Evolutionary conservation across 2,329 filamentous ascomycete species (phyloP), one percentile per base, ranked within the genome.

Genomic region (Fusarium sp.): DNA sequence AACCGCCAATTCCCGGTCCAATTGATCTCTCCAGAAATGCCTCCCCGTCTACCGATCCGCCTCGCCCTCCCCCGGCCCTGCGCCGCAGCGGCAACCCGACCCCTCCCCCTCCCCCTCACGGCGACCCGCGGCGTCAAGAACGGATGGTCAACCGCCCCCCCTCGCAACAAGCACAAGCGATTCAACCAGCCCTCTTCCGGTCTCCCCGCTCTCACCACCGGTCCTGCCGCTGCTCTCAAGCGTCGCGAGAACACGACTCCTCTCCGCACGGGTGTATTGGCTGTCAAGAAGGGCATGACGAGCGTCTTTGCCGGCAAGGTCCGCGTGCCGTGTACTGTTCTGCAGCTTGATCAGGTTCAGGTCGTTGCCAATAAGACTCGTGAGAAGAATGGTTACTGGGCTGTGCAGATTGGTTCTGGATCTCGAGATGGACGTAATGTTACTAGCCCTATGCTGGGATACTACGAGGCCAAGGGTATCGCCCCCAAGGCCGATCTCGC

Each of bases 271-370:
- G 96, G 96, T 29, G 90, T 93, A 8, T 85, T 99, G 50, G 93
- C 91, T 11, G 86, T 90, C 78, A 99, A 99, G 83, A 95, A 94
- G 83, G 96, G 96, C 80, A 98, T 99, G 92, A 97, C 93, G 44
- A 94, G 91, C 65, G 82, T 97, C 70, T 98, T 91, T 85, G 90
- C 93, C 76, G 87, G 89, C 74, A 91, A 92, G 73, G 87, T 86
- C 69, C 90, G 95, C 70, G 91, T 90, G 63, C 86, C 94, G 18
- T 97, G 93, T 84, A 99, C 96, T 13, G 91, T 99, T 58, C 86
- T 99, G 62, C 94, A 98, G 83, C 86, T 99, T 74, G 96, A 99
- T 80, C 87, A 93, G 74, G 93, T 96, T 66, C 91, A 98, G 81
- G 93, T 97, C 8, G 84, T 97, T 38, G 90, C 91, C 64, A 90